A percentile compares a stretch with the other conserved stretches of the same genome.
Evolutionary conservation across 768 basidiomycete species (phyloP).

Genomic region (Tephrocybe sp.): DNA sequence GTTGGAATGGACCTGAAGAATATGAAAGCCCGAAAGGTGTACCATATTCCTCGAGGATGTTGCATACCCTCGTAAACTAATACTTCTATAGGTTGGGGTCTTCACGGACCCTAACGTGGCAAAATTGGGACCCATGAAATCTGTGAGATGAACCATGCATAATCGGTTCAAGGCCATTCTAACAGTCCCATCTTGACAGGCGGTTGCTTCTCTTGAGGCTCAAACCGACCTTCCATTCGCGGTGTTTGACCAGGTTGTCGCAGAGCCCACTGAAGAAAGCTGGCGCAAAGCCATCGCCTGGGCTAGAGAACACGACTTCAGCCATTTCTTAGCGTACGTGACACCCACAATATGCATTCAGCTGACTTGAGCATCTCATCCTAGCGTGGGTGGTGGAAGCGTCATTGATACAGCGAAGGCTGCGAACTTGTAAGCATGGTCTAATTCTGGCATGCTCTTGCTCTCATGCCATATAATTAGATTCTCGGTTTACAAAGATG

Average conservation of each 20-base stretch:
- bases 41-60: not conserved
- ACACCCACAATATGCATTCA: not conserved
- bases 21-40: slow-evolving; percentile 84
- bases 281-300: slow-evolving; percentile 89
- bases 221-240: slow-evolving; percentile 78
- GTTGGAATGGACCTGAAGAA: slow-evolving; percentile 95
- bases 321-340: slow-evolving; percentile 87
- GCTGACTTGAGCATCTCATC: slow-evolving; percentile 6
- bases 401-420: slow-evolving; percentile 96
- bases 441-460: not conserved
- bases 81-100: slow-evolving; percentile 74
- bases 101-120: slow-evolving; percentile 90
- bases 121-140: slow-evolving; percentile 79
- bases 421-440: slow-evolving; percentile 72
- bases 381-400: slow-evolving; percentile 89
- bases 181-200: slow-evolving; percentile 38
- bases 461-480: slow-evolving; percentile 34
- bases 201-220: slow-evolving; percentile 75
- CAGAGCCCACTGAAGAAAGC: slow-evolving; percentile 91
- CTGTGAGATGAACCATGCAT: slow-evolving; percentile 43
- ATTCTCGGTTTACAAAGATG: slow-evolving; percentile 89
- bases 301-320: slow-evolving; percentile 84
- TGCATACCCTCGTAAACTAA: slow-evolving; percentile 8
- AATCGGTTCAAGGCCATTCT: not conserved
- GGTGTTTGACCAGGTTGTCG: slow-evolving; percentile 76